Evolutionary conservation across 1,284 basidiomycete species (phyloP), one percentile per base, ranked within the genome.

Genomic region (Earliella scabrosa): DNA sequence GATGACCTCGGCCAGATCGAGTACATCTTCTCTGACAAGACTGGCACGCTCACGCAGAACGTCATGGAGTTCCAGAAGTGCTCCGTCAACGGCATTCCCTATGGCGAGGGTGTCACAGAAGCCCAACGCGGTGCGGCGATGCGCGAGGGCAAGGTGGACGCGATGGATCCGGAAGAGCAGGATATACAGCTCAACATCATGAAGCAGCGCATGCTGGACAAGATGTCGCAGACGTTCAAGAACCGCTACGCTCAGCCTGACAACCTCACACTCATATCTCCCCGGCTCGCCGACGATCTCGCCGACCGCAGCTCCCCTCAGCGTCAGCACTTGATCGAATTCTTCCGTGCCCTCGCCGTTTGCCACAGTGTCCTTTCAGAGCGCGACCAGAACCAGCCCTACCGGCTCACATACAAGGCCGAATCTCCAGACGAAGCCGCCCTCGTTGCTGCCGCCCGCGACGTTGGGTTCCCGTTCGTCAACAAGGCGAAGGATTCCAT

Each of bases 21-120:
- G 77, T 98, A 98, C 73, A 82, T 98, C 65, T 98, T 98, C 75
- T 95, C 93, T 5, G 96, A 99, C 83, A 99, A 99, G 80, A 97
- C 95, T 0, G 95, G 95, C 14, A 97, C 95, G 1, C 84, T 97
- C 52, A 97, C 95, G 2, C 94, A 98, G 73, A 98, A 96, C 74
- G 77, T 97, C 63, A 99, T 98, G 96, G 96, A 98, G 78, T 98
- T 97, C 76, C 95, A 98, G 72, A 95, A 94, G 71, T 97, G 95
- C 67, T 97, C 94, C 0, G 83, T 98, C 61, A 77, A 87, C 55
- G 96, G 95, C 2, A 76, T 93, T 0, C 67, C 86, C 0, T 98
- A 97, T 67, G 96, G 95, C 16, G 95, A 98, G 66, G 96, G 95
- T 11, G 72, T 98, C 56, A 98, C 96, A 0, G 97, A 98, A 73